Conservation (phyloP, 495 filamentous ascomycete species). For the Podospora tetraspora region DNA sequence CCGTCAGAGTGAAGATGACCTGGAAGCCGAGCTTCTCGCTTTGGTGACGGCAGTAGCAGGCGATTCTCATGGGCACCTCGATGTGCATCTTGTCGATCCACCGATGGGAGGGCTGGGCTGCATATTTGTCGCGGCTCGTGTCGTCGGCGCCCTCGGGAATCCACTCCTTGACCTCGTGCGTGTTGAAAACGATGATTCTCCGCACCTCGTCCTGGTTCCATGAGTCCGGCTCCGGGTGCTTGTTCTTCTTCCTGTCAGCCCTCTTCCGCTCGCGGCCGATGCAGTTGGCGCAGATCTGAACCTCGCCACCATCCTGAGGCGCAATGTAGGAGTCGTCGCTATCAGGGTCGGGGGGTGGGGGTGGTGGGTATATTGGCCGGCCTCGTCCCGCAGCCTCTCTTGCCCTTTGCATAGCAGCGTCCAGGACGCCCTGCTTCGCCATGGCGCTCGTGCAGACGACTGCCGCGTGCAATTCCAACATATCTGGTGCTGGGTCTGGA, state of each 20-base stretch:
- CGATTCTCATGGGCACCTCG: slow-evolving; percentile 87
- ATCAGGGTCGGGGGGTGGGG: neutral
- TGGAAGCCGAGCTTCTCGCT: slow-evolving; percentile 86
- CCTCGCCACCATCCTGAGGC: slow-evolving; percentile 77
- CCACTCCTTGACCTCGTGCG: slow-evolving; percentile 86
- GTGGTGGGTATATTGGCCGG: neutral
- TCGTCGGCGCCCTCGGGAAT: slow-evolving; percentile 37
- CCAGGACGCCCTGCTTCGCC: slow-evolving; percentile 55
- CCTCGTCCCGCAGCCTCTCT: neutral
- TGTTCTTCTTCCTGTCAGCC: slow-evolving; percentile 85
- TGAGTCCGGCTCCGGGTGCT: slow-evolving; percentile 73
- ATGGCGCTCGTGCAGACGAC: slow-evolving; percentile 94
- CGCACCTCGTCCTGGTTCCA: slow-evolving; percentile 73
- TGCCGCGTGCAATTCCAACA: slow-evolving; percentile 71
- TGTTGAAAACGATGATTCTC: slow-evolving; percentile 90
- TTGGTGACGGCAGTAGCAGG: slow-evolving; percentile 94
- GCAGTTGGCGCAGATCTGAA: slow-evolving; percentile 78
- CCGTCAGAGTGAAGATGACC: slow-evolving; percentile 90
- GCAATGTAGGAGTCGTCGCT: slow-evolving; percentile 29
- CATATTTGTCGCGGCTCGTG: neutral
- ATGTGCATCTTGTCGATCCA: slow-evolving; percentile 44
- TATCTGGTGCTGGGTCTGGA: slow-evolving; percentile 58
- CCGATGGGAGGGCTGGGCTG: neutral
- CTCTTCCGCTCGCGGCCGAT: slow-evolving; percentile 83
- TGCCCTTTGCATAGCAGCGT: neutral